phyloP scores from a whole-genome alignment of 2,329 filamentous ascomycete species.

The Pseudogymnoascus sp. region DNA sequence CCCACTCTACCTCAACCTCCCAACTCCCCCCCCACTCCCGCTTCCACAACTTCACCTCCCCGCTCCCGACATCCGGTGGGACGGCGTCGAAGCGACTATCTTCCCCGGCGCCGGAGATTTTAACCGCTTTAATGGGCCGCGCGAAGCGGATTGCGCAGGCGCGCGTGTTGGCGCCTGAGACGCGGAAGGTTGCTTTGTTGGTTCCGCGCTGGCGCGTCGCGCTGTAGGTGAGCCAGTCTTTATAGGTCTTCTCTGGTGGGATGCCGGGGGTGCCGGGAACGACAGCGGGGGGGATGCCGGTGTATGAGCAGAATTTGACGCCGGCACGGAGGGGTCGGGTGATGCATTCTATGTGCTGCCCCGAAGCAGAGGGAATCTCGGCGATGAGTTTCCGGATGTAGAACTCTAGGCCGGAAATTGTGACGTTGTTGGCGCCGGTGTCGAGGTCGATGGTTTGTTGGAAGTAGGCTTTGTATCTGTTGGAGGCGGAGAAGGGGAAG shows the following conservation, averaged over 20 bases:
- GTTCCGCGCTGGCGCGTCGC: constrained; percentile 37
- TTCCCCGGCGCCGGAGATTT: constrained; percentile 51
- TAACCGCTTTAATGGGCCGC: constrained; percentile 54
- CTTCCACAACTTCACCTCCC: constrained; percentile 70
- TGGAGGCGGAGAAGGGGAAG: constrained; percentile 77
- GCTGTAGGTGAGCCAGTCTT: constrained; percentile 58
- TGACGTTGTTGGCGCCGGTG: constrained; percentile 58
- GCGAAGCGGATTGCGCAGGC: constrained; percentile 68
- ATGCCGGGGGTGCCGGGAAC: constrained; percentile 38
- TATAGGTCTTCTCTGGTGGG: constrained; percentile 37
- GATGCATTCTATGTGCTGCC: constrained; percentile 48
- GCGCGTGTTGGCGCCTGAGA: constrained; percentile 68
- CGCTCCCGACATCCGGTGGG: constrained; percentile 49
- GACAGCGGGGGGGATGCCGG: constrained; percentile 58
- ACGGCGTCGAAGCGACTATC: constrained; percentile 58
- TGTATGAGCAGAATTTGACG: constrained; percentile 61
- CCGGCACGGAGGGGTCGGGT: constrained; percentile 36
- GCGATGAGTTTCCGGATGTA: constrained; percentile 60
- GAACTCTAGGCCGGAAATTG: constrained; percentile 56
- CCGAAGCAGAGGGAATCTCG: constrained; percentile 61
- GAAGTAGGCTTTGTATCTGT: constrained; percentile 81
- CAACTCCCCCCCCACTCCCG: constrained; percentile 69
- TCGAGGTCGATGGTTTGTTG: constrained; percentile 72
- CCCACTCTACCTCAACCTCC: constrained; percentile 61
- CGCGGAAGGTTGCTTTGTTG: constrained; percentile 50